These are phyloP conservation scores for Aureobasidium namibiae DNA, from an alignment of 2,329 filamentous ascomycete genomes.

Conservation along the genomic window DNA sequence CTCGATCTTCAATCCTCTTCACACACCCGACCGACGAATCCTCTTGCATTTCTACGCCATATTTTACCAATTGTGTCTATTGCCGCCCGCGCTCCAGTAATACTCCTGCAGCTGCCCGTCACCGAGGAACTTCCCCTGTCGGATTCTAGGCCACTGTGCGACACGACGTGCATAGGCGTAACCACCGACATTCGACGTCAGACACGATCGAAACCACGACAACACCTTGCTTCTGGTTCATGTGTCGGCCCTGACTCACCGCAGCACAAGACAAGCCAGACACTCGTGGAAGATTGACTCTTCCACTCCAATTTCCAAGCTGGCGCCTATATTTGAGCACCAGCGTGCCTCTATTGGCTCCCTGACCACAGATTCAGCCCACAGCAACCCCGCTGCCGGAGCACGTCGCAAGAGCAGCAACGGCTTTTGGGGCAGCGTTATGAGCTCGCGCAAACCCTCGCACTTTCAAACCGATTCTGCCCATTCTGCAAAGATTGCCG, in stretches of 20 bases:
- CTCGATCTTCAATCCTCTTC: neutral
- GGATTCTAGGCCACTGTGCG: neutral
- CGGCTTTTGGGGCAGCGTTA: conserved; percentile 13
- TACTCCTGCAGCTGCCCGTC: conserved; percentile 2
- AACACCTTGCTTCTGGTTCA: conserved; percentile 10
- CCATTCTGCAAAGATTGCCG: conserved; percentile 3
- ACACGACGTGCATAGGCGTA: conserved; percentile 10
- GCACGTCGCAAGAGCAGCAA: conserved; percentile 11
- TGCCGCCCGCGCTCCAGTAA: neutral
- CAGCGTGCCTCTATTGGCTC: conserved; percentile 10
- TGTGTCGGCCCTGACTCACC: neutral
- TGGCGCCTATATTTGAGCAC: conserved; percentile 15
- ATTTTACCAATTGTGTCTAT: conserved; percentile 3
- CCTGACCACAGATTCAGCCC: neutral
- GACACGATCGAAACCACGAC: conserved; percentile 4
- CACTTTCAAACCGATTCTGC: conserved; percentile 7
- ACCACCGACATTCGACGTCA: conserved; percentile 9
- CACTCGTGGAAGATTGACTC: conserved; percentile 8
- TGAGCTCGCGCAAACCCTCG: conserved; percentile 10
- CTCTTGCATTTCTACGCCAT: conserved; percentile 3
- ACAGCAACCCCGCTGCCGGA: conserved; percentile 2
- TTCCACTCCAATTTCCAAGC: conserved; percentile 14
- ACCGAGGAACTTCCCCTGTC: neutral
- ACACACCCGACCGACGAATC: neutral
- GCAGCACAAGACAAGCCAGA: conserved; percentile 9